A percentile compares a stretch with the other conserved stretches of the same genome.
phyloP scores from a whole-genome alignment of 169 alveolate species.

The Perkinsus chesapeaki region DNA sequence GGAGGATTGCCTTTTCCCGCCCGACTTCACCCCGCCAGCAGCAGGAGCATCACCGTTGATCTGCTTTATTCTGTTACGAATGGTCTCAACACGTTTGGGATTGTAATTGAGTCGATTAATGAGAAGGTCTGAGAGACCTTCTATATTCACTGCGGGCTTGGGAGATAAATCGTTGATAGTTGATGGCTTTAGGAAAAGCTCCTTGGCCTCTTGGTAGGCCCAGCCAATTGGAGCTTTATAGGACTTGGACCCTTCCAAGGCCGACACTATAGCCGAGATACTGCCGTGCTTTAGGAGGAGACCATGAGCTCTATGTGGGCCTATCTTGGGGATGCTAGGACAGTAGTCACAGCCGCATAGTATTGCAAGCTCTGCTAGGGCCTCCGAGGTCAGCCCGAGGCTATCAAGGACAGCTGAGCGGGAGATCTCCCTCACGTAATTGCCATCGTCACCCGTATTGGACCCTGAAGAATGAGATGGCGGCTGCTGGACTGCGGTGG shows the following conservation, averaged over 20 bases:
- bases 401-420: constrained; percentile 50
- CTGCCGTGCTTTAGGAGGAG: constrained; percentile 66
- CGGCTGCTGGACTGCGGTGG: background rate
- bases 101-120: background rate
- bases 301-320: constrained; percentile 84
- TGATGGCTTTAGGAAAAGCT: background rate
- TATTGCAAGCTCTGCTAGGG: constrained; percentile 83
- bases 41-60: background rate
- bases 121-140: background rate
- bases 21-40: background rate
- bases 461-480: constrained; percentile 33
- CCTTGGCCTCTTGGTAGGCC: background rate
- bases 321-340: constrained; percentile 81
- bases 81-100: background rate
- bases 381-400: constrained; percentile 59
- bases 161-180: background rate
- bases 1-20: background rate
- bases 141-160: background rate
- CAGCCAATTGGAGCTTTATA: background rate
- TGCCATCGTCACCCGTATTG: constrained; percentile 23
- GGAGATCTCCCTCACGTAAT: constrained; percentile 47
- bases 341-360: constrained; percentile 93
- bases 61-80: background rate
- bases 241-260: background rate
- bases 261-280: constrained; percentile 66